These are phyloP conservation scores for Debaryomyces castellii DNA, from an alignment of 805 yeast genomes.

Conservation along the genomic window DNA sequence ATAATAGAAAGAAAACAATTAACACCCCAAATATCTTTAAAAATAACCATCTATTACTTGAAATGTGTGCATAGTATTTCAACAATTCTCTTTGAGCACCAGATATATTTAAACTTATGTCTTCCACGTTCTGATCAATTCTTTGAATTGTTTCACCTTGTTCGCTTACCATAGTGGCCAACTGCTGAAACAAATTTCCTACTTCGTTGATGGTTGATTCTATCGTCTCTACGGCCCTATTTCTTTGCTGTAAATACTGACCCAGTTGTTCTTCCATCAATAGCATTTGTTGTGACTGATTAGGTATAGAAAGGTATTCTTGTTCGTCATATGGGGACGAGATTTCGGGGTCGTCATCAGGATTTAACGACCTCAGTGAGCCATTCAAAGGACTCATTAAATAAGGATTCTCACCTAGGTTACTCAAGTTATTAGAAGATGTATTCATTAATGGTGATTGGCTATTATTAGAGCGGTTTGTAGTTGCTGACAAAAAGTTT, in stretches of 20 bases:
- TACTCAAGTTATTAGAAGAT: constrained; percentile 12
- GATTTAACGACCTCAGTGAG: constrained; percentile 20
- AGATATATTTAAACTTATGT: constrained; percentile 79
- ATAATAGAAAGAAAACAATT: constrained; percentile 68
- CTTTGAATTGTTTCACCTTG: constrained; percentile 96
- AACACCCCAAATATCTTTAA: constrained; percentile 85
- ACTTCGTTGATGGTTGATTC: constrained; percentile 97
- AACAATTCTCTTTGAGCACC: constrained; percentile 95
- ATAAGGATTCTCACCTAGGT: constrained; percentile 42
- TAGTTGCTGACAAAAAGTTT: constrained; percentile 62
- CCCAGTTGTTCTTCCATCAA: constrained; percentile 77
- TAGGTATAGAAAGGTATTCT: constrained; percentile 70
- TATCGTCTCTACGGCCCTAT: constrained; percentile 90
- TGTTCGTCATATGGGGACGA: constrained; percentile 27
- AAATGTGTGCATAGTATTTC: constrained; percentile 83
- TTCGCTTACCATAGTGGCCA: constrained; percentile 96
- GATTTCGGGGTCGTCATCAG: constrained; percentile 25
- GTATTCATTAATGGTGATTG: constrained; percentile 24
- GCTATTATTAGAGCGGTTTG: constrained; percentile 24
- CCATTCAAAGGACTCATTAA: constrained; percentile 13
- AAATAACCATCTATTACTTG: constrained; percentile 90
- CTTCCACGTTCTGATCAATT: constrained; percentile 93
- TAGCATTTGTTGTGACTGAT: constrained; percentile 76
- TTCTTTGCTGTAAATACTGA: constrained; percentile 77
- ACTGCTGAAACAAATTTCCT: constrained; percentile 89